Percentiles rank a stretch among this genome's conserved stretches.
These are phyloP conservation scores for Cyclotella cryptica DNA, from an alignment of 108 stramenopile species.

Conservation along the genomic window DNA sequence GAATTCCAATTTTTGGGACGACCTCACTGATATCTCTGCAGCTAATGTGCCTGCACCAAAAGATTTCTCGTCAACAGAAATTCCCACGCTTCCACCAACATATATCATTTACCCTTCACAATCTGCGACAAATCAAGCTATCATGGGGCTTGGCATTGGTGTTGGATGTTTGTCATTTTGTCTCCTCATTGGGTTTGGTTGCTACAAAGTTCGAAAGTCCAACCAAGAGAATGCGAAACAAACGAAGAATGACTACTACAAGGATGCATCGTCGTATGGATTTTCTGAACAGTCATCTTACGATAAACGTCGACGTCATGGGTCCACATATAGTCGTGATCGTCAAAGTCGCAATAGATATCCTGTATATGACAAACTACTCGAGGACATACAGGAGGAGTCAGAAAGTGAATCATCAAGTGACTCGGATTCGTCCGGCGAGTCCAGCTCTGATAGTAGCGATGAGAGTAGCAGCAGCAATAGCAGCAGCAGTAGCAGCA, in stretches of 20 bases:
- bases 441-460: constrained; percentile 22
- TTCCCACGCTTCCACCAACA: constrained; percentile 37
- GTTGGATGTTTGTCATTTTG: constrained; percentile 2
- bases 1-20: constrained; percentile 49
- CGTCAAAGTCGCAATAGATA: not conserved
- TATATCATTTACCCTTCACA: constrained; percentile 42
- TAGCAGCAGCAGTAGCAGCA: constrained; percentile 3
- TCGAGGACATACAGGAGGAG: constrained; percentile 9
- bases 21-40: constrained; percentile 36
- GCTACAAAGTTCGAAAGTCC: constrained; percentile 14
- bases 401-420: constrained; percentile 23
- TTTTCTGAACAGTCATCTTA: constrained; percentile 1
- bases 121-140: constrained; percentile 13
- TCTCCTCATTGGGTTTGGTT: constrained; percentile 5
- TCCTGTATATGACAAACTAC: not conserved
- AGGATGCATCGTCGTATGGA: not conserved
- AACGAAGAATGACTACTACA: not conserved
- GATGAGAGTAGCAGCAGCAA: constrained; percentile 30
- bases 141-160: constrained; percentile 16
- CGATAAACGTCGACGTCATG: not conserved
- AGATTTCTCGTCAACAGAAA: constrained; percentile 13
- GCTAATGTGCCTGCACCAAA: constrained; percentile 36
- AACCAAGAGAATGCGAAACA: constrained; percentile 6
- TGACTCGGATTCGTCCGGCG: constrained; percentile 22
- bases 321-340: not conserved